These are phyloP conservation scores for Dicorynia guianensis DNA, from an alignment of 306 rosid genomes.

Conservation along the genomic window DNA sequence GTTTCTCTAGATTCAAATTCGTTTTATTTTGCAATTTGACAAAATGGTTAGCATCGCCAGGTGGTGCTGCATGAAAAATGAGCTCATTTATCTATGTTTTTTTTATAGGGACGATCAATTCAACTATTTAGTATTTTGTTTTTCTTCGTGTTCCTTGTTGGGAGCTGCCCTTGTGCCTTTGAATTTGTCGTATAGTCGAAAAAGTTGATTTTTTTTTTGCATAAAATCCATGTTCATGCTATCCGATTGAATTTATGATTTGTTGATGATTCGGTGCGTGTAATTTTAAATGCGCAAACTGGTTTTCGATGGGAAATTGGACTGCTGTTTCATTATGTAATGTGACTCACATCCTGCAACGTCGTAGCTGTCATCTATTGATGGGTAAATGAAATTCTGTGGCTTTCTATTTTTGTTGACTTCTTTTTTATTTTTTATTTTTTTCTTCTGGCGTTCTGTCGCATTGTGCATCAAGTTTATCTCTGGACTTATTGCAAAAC, in stretches of 20 bases:
- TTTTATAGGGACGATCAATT: conserved; percentile 29
- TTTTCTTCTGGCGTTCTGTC: background rate
- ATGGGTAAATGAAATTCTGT: conserved; percentile 4
- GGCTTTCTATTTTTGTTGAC: background rate
- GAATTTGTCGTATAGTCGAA: background rate
- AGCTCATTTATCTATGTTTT: conserved; percentile 40
- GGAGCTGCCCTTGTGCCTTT: conserved; percentile 44
- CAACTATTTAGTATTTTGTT: background rate
- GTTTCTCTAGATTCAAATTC: conserved; percentile 15
- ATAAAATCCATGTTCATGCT: background rate
- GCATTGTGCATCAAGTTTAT: conserved; percentile 10
- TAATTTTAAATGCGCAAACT: conserved; percentile 37
- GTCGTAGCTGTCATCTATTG: background rate
- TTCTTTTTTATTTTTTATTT: too few species aligned
- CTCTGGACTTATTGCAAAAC: conserved; percentile 2
- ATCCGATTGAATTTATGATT: conserved; percentile 32
- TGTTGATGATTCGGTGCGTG: conserved; percentile 13
- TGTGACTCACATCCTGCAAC: conserved; percentile 36
- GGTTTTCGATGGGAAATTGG: conserved; percentile 31
- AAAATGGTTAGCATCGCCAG: conserved; percentile 11
- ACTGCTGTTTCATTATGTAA: conserved; percentile 34
- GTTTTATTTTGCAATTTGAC: background rate
- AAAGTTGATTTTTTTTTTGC: background rate
- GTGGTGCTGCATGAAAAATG: conserved; percentile 11
- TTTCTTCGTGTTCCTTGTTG: background rate